These are phyloP conservation scores for Kluyveromyces wickerhamii DNA, from an alignment of 805 yeast genomes.

Conservation along the genomic window DNA sequence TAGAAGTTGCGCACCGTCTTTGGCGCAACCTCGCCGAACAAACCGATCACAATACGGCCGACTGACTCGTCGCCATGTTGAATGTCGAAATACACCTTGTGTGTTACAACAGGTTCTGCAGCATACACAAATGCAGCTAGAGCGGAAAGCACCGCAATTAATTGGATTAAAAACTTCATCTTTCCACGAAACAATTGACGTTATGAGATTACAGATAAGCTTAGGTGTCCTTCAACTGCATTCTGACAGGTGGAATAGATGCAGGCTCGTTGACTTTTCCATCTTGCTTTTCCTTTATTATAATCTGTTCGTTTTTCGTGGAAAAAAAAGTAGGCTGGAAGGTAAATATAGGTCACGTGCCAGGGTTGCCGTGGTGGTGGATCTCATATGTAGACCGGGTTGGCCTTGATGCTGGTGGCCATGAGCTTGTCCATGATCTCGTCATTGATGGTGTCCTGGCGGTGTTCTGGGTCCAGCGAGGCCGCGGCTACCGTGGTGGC, in stretches of 20 bases:
- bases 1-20: slow-evolving; percentile 86
- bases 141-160: slow-evolving; percentile 12
- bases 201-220: no score
- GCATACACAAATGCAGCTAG: slow-evolving; percentile 15
- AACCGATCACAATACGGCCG: slow-evolving; percentile 81
- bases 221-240: no score
- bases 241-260: no score
- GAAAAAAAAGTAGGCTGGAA: no score
- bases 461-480: slow-evolving; percentile 3
- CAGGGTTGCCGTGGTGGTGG: no score
- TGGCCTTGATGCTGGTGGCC: slow-evolving; percentile 26
- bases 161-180: slow-evolving; percentile 11
- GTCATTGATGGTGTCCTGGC: slow-evolving; percentile 15
- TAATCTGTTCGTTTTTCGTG: no score
- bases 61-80: slow-evolving; percentile 67
- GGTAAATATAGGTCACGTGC: no score
- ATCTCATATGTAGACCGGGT: slow-evolving; percentile 24
- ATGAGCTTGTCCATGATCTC: slow-evolving; percentile 28
- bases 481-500: slow-evolving; percentile 5
- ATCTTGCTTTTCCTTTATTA: no score
- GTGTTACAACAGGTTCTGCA: slow-evolving; percentile 43
- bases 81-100: slow-evolving; percentile 79
- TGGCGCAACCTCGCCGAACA: slow-evolving; percentile 81
- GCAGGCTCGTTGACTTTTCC: no score
- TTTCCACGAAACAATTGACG: no score